Conservation (phyloP, 257 asterid species). For the Buddleja alternifolia region DNA sequence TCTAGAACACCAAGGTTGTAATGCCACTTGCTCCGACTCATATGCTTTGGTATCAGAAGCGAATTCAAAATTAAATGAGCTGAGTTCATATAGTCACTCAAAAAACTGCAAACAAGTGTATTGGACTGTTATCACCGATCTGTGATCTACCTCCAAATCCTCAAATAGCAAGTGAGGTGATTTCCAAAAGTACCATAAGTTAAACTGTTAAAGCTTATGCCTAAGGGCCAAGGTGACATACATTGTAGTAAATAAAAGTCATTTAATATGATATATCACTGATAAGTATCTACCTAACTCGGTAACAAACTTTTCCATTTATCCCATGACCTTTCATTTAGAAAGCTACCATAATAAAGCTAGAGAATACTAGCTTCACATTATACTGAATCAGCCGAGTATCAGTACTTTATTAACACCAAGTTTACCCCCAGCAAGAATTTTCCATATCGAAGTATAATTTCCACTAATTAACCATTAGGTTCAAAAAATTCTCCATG, state of each 20-base stretch:
- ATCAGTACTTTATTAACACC: neutral
- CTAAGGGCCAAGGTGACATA: neutral
- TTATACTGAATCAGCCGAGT: conserved; percentile 9
- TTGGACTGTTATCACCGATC: neutral
- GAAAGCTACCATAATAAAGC: neutral
- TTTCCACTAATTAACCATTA: neutral
- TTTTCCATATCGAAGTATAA: neutral
- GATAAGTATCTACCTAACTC: neutral
- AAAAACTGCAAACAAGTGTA: neutral
- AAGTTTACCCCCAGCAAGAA: neutral
- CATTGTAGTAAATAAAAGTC: neutral
- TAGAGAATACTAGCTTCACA: neutral
- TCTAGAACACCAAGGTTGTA: neutral
- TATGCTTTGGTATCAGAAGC: neutral
- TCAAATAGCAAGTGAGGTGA: neutral
- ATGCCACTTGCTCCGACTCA: neutral
- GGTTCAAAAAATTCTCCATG: neutral
- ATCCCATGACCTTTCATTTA: neutral
- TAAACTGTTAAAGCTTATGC: neutral
- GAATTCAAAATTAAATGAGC: neutral
- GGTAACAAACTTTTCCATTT: neutral
- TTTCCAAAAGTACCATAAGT: neutral
- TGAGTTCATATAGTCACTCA: neutral
- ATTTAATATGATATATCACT: neutral
- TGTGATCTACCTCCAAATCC: neutral